Evolutionary conservation across 805 yeast species (phyloP), one percentile per base, ranked within the genome.

Genomic region (Pichia insulana): DNA sequence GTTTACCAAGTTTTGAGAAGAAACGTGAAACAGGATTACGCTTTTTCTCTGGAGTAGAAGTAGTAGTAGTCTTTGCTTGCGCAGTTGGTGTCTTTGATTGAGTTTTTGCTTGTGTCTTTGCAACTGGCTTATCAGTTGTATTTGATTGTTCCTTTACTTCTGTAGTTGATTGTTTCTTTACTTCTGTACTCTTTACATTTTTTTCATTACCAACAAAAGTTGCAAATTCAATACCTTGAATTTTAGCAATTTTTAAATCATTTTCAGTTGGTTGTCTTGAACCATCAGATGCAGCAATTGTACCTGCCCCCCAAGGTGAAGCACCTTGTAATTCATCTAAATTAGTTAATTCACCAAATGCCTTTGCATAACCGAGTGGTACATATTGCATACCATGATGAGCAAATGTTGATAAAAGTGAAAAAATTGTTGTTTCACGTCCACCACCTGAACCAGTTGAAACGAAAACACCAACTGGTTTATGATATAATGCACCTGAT

Each of bases 231-330:
- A 68, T 63, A 63, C 94, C 95, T 68, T 86, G 95, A 48, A 66
- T 67, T 41, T 59, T 61, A 41, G 83, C 89, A 47, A 80, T 57
- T 51, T 71, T 69, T 62, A 75, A 68, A 67, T 85, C 95, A 49
- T 74, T 62, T 38, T 66, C 74, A 42, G 77, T 58, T 35, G 88
- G 83, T 49, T 60, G 64, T 69, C 89, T 79, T 31, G 87, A 73
- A 52, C 94, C 95, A 56, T 81, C 86, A 17, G 76, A 66, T 50
- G 81, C 90, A 28, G 95, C 86, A 51, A 73, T 69, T 44, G 84
- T 68, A 56, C 90, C 92, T 36, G 95, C 87, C 63, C 95, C 95
- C 83, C 87, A 86, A 40, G 95, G 76, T 41, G 89, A 74, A 53
- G 82, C 80, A 54, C 94, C 95, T 57, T 81, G 88, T 42, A 73